phyloP scores from a whole-genome alignment of 768 basidiomycete species.

The Lentinus brumalis region DNA sequence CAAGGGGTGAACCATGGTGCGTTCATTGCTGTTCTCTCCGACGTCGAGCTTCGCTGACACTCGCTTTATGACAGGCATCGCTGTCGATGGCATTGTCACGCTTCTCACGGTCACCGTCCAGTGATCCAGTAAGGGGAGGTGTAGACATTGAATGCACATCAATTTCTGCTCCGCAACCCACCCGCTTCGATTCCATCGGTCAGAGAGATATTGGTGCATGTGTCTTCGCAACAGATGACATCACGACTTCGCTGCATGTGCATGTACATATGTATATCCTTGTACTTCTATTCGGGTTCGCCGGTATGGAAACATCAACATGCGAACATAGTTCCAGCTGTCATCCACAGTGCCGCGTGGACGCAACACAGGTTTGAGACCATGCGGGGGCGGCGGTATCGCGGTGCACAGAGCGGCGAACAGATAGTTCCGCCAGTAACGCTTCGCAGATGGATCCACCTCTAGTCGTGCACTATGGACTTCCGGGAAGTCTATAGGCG shows the following conservation, averaged over 20 bases:
- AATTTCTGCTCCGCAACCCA: no score
- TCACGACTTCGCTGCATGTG: not conserved
- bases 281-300: not conserved
- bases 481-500: no score
- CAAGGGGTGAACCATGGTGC: constrained; percentile 57
- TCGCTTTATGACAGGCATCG: constrained; percentile 45
- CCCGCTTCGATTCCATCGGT: no score
- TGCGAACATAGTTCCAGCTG: no score
- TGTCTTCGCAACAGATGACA: not conserved
- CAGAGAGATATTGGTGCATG: not conserved
- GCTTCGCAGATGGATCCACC: no score
- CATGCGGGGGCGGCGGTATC: not conserved
- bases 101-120: constrained; percentile 55
- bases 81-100: constrained; percentile 58
- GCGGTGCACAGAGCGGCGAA: no score
- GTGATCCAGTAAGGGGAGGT: constrained; percentile 13
- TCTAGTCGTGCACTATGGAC: no score
- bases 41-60: not conserved
- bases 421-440: no score
- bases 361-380: not conserved
- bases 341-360: not conserved
- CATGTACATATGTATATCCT: not conserved
- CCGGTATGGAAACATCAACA: not conserved
- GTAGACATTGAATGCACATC: no score
- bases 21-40: not conserved